Evolutionary conservation across 805 yeast genomes (phyloP), one percentile per base, ranked within the genome.

Genomic region (Tetrapisispora phaffii): DNA sequence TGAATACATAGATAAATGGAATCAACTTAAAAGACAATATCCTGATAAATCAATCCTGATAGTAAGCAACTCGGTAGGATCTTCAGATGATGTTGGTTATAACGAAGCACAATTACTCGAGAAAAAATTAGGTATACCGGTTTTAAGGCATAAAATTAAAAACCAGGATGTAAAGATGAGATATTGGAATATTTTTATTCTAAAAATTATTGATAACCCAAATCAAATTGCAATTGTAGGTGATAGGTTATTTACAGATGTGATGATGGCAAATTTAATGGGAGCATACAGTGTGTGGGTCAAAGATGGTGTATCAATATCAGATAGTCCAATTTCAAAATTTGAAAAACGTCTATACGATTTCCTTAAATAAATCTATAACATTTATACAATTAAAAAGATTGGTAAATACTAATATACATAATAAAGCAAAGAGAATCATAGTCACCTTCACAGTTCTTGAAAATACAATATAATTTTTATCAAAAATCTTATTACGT

Each of bases 11-110:
- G 63, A 62, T 9, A 65, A 69, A 36, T 87, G 93, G 87, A 62
- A 66, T 6, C 53, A 59, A n/a, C 63, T 86, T 41, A 69, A 70
- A 36, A 53, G 62, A n/a, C 53, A 62, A 1, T 86, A 82, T 55
- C 87, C 93, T 0, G 77, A 71, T 31, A 80, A 78, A 4, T 69
- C 70, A 10, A 61, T 89, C 19, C 67, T 87, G 32, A 82, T 90
- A 9, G 96, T 90, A 4, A 83, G 95, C 55, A 90, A 90, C 57
- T 85, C 95, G 0, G 97, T 97, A 0, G 98, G 98, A 0, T 84
- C 95, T 0, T 70, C 75, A 47, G 95, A 82, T 54, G 97, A 89
- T 56, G 56, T 53, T 0, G 71, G 68, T 29, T 73, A 77, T 46
- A 48, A 49, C 16, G 83, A 85, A 54, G 96, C 96, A 0, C 50